phyloP scores from a whole-genome alignment of 257 asterid genomes.

The Apocynum venetum region DNA sequence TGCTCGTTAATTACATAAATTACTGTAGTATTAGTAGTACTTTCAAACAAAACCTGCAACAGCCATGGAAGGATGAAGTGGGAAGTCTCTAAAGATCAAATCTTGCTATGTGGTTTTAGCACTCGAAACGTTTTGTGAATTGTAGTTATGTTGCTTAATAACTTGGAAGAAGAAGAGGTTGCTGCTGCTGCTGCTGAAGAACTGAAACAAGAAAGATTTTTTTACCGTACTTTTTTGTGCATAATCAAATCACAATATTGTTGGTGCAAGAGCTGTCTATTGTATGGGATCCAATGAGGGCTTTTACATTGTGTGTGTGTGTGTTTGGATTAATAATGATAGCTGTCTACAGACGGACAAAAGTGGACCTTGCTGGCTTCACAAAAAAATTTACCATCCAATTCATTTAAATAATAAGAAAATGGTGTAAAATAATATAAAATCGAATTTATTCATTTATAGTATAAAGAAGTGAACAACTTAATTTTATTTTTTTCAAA shows the following conservation, averaged over 20 bases:
- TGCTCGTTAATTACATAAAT: not conserved
- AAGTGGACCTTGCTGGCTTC: too few species aligned
- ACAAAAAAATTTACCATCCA: too few species aligned
- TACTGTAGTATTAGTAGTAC: not conserved
- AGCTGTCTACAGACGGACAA: too few species aligned
- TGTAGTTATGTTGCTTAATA: not conserved
- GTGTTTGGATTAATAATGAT: too few species aligned
- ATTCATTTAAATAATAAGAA: too few species aligned
- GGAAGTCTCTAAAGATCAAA: not conserved
- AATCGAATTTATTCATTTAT: too few species aligned
- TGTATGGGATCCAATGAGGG: not conserved
- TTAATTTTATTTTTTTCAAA: too few species aligned
- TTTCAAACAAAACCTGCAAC: not conserved
- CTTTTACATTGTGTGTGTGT: not conserved
- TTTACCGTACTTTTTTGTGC: not conserved
- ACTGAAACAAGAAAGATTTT: not conserved
- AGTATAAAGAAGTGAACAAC: too few species aligned
- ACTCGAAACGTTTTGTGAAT: too few species aligned
- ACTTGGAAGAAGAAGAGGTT: not conserved
- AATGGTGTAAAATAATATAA: too few species aligned
- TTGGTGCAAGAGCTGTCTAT: not conserved
- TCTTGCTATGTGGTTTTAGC: not conserved
- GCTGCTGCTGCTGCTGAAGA: not conserved
- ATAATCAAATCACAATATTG: constrained; percentile 4
- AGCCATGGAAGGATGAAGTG: not conserved